Conservation (phyloP, 805 yeast genomes). For the Sungouiozyma ichnusensis region DNA sequence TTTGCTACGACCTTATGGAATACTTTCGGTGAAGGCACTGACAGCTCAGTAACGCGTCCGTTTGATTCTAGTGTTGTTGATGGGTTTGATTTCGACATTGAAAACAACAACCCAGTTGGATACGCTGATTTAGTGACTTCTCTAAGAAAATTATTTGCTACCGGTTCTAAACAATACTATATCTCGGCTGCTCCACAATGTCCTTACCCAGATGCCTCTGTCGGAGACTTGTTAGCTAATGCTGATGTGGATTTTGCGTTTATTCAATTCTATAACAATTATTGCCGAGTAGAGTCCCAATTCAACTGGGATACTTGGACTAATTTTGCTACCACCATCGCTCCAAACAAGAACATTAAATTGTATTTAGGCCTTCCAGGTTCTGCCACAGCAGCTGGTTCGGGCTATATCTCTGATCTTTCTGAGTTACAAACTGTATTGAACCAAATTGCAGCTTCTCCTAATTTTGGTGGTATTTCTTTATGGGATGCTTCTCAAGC, state of each 20-base stretch:
- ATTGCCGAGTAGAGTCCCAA: slow-evolving; percentile 43
- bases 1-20: slow-evolving; percentile 55
- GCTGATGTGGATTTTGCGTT: slow-evolving; percentile 71
- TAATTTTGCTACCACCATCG: slow-evolving; percentile 41
- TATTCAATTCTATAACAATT: slow-evolving; percentile 84
- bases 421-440: slow-evolving; percentile 35
- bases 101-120: slow-evolving; percentile 53
- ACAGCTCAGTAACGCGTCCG: slow-evolving; percentile 42
- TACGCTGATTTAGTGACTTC: slow-evolving; percentile 50
- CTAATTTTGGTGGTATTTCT: slow-evolving; percentile 76
- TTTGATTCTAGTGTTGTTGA: slow-evolving; percentile 72
- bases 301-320: slow-evolving; percentile 75
- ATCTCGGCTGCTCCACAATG: slow-evolving; percentile 92
- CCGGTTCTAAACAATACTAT: slow-evolving; percentile 52
- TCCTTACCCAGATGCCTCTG: slow-evolving; percentile 67
- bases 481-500: slow-evolving; percentile 89
- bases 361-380: slow-evolving; percentile 72
- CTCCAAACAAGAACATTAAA: slow-evolving; percentile 62
- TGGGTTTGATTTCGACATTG: slow-evolving; percentile 91
- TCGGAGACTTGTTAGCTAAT: slow-evolving; percentile 47
- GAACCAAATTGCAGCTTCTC: slow-evolving; percentile 61
- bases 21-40: slow-evolving; percentile 50
- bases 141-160: slow-evolving; percentile 41
- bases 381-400: slow-evolving; percentile 44
- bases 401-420: slow-evolving; percentile 47